phyloP scores from a whole-genome alignment of 1,284 basidiomycete genomes.

The Pseudozyma hubeiensis region DNA sequence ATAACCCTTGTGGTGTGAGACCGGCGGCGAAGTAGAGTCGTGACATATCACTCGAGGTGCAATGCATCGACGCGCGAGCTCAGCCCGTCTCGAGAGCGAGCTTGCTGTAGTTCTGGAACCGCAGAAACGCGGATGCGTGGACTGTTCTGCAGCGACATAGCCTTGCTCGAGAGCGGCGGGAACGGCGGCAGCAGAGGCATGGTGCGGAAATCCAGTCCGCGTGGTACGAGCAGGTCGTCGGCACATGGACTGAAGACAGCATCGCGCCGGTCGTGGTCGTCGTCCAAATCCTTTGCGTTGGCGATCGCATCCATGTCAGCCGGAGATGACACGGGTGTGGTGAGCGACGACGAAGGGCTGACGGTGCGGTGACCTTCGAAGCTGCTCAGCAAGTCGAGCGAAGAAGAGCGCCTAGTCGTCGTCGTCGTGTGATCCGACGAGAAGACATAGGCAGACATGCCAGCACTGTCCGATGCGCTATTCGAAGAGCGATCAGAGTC shows the following conservation, averaged over 20 bases:
- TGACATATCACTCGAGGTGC: conserved; percentile 10
- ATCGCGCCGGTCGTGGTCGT: conserved; percentile 13
- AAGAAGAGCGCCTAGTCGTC: conserved; percentile 15
- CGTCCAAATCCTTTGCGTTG: conserved; percentile 5
- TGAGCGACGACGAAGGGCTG: conserved; percentile 27
- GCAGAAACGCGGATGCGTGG: conserved; percentile 18
- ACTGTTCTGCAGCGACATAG: conserved; percentile 27
- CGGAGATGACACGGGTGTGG: conserved; percentile 42
- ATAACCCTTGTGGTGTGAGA: not conserved
- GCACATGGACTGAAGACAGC: conserved; percentile 43
- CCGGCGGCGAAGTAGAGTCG: not conserved
- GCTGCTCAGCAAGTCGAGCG: conserved; percentile 30
- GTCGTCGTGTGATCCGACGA: conserved; percentile 14
- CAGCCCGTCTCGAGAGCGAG: conserved; percentile 12
- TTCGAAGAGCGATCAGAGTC: conserved; percentile 18
- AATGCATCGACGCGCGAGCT: conserved; percentile 19
- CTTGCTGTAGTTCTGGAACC: conserved; percentile 1
- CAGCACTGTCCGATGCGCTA: conserved; percentile 4
- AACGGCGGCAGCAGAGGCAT: conserved; percentile 9
- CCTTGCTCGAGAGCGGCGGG: conserved; percentile 12
- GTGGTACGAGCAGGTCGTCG: conserved; percentile 26
- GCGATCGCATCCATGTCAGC: conserved; percentile 13
- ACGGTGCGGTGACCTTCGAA: conserved; percentile 19
- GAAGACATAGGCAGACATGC: conserved; percentile 11
- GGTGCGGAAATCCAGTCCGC: conserved; percentile 15